Conservation (phyloP, 1,284 basidiomycete genomes). For the Ceratobasidium sp. region DNA sequence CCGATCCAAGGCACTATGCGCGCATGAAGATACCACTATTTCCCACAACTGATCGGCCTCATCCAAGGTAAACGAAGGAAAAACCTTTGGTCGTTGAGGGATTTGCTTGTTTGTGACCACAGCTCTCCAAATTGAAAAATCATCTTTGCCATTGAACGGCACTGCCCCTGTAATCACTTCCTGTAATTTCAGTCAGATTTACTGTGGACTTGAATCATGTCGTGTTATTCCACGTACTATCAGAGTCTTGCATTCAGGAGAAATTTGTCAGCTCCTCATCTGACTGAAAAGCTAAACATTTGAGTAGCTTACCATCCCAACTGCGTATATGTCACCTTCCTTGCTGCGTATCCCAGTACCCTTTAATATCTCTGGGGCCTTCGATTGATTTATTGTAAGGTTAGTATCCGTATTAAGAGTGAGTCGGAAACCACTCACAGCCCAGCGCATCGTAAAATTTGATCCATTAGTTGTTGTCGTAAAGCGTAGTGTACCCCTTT, state of each 20-base stretch:
- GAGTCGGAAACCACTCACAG: background rate
- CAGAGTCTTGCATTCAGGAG: too few relatives aligned
- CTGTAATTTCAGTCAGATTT: too few relatives aligned
- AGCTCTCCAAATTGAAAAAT: background rate
- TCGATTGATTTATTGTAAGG: too few relatives aligned
- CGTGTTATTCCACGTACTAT: too few relatives aligned
- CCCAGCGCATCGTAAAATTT: background rate
- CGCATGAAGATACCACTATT: background rate
- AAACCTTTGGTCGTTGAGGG: background rate
- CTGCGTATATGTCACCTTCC: too few relatives aligned
- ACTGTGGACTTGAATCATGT: too few relatives aligned
- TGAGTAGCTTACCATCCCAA: too few relatives aligned
- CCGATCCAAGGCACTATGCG: background rate
- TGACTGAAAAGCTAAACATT: too few relatives aligned
- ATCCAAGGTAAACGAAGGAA: background rate
- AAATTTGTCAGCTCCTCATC: too few relatives aligned
- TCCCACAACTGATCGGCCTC: background rate
- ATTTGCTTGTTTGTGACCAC: background rate
- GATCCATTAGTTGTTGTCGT: background rate
- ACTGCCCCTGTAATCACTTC: background rate
- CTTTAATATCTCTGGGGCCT: too few relatives aligned
- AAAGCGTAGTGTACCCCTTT: background rate
- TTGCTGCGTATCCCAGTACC: too few relatives aligned
- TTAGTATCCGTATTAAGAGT: too few relatives aligned
- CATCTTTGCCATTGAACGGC: background rate